phyloP scores from a whole-genome alignment of 768 basidiomycete species.

The Tricholoma terreum region DNA sequence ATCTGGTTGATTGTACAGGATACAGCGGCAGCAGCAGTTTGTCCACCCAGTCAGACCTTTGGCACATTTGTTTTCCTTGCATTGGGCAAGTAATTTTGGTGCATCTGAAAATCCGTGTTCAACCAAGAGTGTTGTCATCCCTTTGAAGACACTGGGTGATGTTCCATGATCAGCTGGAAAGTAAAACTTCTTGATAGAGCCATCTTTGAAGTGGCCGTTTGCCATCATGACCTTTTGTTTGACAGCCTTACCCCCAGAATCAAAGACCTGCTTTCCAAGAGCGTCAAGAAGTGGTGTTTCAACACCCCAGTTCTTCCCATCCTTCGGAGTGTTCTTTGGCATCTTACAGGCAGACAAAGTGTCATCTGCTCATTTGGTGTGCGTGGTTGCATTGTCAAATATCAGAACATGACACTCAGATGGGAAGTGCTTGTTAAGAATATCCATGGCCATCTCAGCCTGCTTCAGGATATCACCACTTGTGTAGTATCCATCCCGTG shows the following conservation, averaged over 20 bases:
- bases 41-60: not conserved
- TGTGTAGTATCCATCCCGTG: conserved; percentile 24
- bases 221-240: conserved; percentile 3
- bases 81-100: too few relatives aligned
- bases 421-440: conserved; percentile 20
- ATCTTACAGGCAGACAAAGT: conserved; percentile 2
- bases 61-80: too few relatives aligned
- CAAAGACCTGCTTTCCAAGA: not conserved
- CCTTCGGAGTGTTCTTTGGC: conserved; percentile 1
- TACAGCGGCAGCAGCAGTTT: not conserved
- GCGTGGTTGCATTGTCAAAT: conserved; percentile 29
- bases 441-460: conserved; percentile 20
- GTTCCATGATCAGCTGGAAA: too few relatives aligned
- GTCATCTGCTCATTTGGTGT: conserved; percentile 16
- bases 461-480: conserved; percentile 24
- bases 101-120: too few relatives aligned
- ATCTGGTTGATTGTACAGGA: too few relatives aligned
- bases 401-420: conserved; percentile 18
- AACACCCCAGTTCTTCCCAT: not conserved
- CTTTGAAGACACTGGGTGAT: too few relatives aligned
- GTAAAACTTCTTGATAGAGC: conserved; percentile 1
- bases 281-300: not conserved
- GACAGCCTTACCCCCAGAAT: not conserved
- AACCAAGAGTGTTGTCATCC: too few relatives aligned
- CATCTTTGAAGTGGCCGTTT: not conserved